phyloP scores from a whole-genome alignment of 768 basidiomycete genomes.

The Auricularia sp. region DNA sequence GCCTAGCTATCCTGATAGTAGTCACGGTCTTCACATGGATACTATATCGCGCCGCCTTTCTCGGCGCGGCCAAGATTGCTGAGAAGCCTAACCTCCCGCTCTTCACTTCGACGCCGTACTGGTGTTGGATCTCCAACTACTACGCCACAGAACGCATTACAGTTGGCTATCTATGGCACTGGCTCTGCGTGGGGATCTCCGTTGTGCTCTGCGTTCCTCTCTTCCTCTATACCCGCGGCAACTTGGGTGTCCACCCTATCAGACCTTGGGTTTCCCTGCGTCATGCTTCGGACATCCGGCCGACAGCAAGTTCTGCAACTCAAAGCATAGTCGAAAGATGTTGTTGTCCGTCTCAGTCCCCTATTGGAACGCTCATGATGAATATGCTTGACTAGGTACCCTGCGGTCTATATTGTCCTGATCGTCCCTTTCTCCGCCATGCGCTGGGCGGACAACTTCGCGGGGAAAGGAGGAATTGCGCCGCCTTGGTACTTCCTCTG shows the following conservation, averaged over 20 bases:
- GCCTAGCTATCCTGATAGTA: background rate
- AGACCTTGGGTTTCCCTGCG: background rate
- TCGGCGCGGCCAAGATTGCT: background rate
- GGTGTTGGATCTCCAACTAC: slow-evolving; percentile 7
- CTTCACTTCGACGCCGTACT: slow-evolving; percentile 8
- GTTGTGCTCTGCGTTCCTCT: slow-evolving; percentile 8
- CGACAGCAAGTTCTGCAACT: background rate
- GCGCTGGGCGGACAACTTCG: slow-evolving; percentile 1
- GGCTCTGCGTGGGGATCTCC: slow-evolving; percentile 10
- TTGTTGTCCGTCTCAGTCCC: slow-evolving; percentile 5
- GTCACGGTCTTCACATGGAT: slow-evolving; percentile 6
- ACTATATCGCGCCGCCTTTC: background rate
- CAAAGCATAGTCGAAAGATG: slow-evolving; percentile 7
- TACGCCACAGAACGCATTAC: slow-evolving; percentile 1
- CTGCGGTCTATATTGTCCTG: background rate
- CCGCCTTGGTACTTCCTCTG: slow-evolving; percentile 4
- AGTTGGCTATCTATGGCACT: slow-evolving; percentile 7
- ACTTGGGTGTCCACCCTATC: slow-evolving; percentile 4
- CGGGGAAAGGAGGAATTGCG: background rate
- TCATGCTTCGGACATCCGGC: background rate
- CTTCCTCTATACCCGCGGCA: slow-evolving; percentile 10
- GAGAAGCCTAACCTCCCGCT: background rate
- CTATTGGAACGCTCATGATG: background rate
- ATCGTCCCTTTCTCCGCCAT: slow-evolving; percentile 2
- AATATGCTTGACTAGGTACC: background rate